Percentiles rank a stretch among this genome's conserved stretches.
phyloP scores from a whole-genome alignment of 2,329 filamentous ascomycete species.

The Cercospora janseana region DNA sequence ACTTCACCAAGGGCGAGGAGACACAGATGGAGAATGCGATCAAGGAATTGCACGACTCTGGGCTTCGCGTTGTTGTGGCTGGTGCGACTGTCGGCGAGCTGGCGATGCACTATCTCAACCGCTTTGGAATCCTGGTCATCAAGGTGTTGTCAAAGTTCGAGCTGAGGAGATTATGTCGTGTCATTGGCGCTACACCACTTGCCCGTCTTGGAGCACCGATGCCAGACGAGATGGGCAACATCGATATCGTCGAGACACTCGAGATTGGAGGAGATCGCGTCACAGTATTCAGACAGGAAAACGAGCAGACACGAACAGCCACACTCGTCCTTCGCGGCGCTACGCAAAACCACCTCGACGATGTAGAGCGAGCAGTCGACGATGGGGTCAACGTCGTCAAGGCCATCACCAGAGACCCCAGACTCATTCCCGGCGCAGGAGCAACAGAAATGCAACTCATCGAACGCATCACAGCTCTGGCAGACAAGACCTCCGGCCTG shows the following conservation, averaged over 20 bases:
- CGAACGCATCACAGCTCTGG: slow-evolving; percentile 84
- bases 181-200: slow-evolving; percentile 93
- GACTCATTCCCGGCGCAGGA: slow-evolving; percentile 89
- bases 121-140: slow-evolving; percentile 91
- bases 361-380: slow-evolving; percentile 93
- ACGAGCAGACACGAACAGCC: slow-evolving; percentile 85
- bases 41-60: slow-evolving; percentile 94
- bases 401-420: slow-evolving; percentile 89
- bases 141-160: slow-evolving; percentile 98
- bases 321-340: slow-evolving; percentile 92
- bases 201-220: slow-evolving; percentile 94
- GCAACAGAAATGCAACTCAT: slow-evolving; percentile 92
- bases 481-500: slow-evolving; percentile 87
- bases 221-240: slow-evolving; percentile 98
- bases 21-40: slow-evolving; percentile 82
- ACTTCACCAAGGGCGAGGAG: slow-evolving; percentile 98
- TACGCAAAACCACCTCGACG: slow-evolving; percentile 96
- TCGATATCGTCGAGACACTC: slow-evolving; percentile 93
- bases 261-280: slow-evolving; percentile 98
- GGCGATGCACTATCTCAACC: slow-evolving; percentile 96
- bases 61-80: slow-evolving; percentile 85
- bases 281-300: slow-evolving; percentile 96
- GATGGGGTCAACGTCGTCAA: slow-evolving; percentile 99
- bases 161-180: slow-evolving; percentile 87
- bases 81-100: slow-evolving; percentile 94